Percentiles rank a stretch among this genome's conserved stretches.
phyloP scores from a whole-genome alignment of 1,139 yeast species.

The Suhomyces guaymorum region DNA sequence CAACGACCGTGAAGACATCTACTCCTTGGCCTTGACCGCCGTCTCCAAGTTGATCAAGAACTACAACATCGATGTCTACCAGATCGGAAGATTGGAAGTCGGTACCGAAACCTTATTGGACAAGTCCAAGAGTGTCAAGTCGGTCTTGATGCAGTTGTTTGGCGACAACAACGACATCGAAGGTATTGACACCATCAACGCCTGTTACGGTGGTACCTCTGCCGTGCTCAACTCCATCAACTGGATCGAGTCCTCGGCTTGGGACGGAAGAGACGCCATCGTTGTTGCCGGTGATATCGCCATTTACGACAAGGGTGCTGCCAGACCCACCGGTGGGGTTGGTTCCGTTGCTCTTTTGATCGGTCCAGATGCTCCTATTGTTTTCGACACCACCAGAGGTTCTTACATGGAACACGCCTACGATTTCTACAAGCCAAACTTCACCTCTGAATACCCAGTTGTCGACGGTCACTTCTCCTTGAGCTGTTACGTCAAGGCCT shows the following conservation, averaged over 20 bases:
- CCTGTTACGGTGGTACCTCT: constrained; percentile 98
- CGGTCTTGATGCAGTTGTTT: constrained; percentile 92
- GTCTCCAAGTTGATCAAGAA: constrained; percentile 73
- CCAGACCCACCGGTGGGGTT: constrained; percentile 99
- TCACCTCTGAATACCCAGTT: constrained; percentile 93
- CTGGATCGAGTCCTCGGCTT: constrained; percentile 94
- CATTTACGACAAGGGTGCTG: constrained; percentile 94
- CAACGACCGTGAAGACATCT: constrained; percentile 95
- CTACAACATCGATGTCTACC: constrained; percentile 76
- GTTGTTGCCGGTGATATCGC: constrained; percentile 99
- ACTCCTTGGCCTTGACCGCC: constrained; percentile 86
- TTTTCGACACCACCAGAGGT: constrained; percentile 85
- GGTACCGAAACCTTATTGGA: constrained; percentile 98
- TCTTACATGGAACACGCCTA: constrained; percentile 94
- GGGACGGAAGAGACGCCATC: constrained; percentile 99
- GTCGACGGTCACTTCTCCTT: constrained; percentile 98
- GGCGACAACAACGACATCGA: constrained; percentile 89
- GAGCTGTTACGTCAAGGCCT: constrained; percentile 90
- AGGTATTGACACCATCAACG: constrained; percentile 95
- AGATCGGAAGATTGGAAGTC: constrained; percentile 93
- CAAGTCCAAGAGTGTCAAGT: constrained; percentile 95
- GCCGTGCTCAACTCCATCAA: constrained; percentile 91
- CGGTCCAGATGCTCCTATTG: constrained; percentile 98
- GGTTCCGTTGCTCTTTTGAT: constrained; percentile 94
- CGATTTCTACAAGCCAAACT: constrained; percentile 97